Percentiles rank a stretch among this genome's conserved stretches.
Conservation (phyloP, 805 yeast genomes). For the Metschnikowia colocasiae region DNA sequence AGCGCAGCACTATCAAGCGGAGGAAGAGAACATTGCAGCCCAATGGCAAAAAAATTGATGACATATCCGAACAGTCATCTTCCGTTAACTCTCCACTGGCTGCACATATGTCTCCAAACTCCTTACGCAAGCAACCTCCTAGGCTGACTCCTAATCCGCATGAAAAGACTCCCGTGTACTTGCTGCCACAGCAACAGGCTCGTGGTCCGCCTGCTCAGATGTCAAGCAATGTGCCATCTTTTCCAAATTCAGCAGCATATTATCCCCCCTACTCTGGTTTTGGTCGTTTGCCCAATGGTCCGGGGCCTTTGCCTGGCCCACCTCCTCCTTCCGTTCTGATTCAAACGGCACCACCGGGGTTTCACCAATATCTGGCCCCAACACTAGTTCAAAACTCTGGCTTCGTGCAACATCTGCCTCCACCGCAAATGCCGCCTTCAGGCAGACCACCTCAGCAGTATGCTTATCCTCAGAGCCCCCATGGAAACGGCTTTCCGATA, state of each 20-base stretch:
- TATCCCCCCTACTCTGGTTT: slow-evolving; percentile 35
- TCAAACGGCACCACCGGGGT: not conserved
- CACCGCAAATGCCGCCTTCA: slow-evolving; percentile 1
- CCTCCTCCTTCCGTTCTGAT: slow-evolving; percentile 24
- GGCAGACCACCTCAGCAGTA: slow-evolving; percentile 1
- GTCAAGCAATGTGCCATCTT: not conserved
- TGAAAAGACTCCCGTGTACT: not conserved
- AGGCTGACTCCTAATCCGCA: not conserved
- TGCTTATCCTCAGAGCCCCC: slow-evolving; percentile 1
- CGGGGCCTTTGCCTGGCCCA: slow-evolving; percentile 43
- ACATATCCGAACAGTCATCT: not conserved
- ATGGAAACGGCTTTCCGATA: not conserved
- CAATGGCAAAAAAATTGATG: slow-evolving; percentile 1
- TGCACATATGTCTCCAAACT: not conserved
- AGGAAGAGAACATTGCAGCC: slow-evolving; percentile 47
- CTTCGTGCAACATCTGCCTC: slow-evolving; percentile 3
- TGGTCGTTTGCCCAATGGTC: slow-evolving; percentile 39
- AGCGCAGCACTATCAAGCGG: slow-evolving; percentile 68
- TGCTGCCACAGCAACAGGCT: slow-evolving; percentile 4
- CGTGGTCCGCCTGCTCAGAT: not conserved
- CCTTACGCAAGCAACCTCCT: not conserved
- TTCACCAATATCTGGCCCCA: slow-evolving; percentile 3
- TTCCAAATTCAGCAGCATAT: slow-evolving; percentile 12
- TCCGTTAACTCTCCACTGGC: not conserved
- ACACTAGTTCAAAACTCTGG: not conserved